phyloP scores from a whole-genome alignment of 805 yeast species.

The Ogataea kodamae region DNA sequence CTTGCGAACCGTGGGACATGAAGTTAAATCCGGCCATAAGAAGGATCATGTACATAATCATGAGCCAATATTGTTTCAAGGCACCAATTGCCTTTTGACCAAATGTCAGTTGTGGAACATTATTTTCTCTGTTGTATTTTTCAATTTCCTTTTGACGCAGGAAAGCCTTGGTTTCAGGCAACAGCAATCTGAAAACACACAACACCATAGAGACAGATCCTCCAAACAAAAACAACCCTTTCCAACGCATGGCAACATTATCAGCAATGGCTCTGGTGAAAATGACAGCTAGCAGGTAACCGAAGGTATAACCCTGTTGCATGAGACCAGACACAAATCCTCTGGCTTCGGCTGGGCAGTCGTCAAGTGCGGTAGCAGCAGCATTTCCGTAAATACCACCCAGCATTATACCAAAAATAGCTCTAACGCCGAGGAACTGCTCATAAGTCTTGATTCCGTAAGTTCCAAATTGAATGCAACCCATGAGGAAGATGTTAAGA shows the following conservation, averaged over 20 bases:
- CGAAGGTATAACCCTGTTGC: constrained; percentile 79
- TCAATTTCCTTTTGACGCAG: constrained; percentile 38
- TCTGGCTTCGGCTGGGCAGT: constrained; percentile 49
- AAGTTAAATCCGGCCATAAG: constrained; percentile 64
- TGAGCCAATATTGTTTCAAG: constrained; percentile 52
- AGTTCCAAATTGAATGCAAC: constrained; percentile 57
- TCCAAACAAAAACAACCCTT: constrained; percentile 65
- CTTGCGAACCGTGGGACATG: constrained; percentile 62
- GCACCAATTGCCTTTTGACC: constrained; percentile 35
- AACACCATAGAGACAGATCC: constrained; percentile 52
- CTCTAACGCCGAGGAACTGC: constrained; percentile 60
- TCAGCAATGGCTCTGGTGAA: constrained; percentile 62
- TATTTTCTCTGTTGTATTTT: constrained; percentile 30
- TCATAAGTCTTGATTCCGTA: constrained; percentile 55
- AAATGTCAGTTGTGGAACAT: constrained; percentile 33
- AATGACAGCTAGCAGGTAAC: constrained; percentile 61
- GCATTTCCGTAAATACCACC: constrained; percentile 58
- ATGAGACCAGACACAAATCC: constrained; percentile 64
- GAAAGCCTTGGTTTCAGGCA: constrained; percentile 56
- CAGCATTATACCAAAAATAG: constrained; percentile 57
- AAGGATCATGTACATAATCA: constrained; percentile 52
- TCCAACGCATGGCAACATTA: constrained; percentile 53
- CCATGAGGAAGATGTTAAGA: constrained; percentile 42
- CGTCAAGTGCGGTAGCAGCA: constrained; percentile 51
- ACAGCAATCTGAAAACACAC: constrained; percentile 38